These are phyloP conservation scores for Pseudozyma flocculosa DNA, from an alignment of 1,284 basidiomycete genomes.

Conservation along the genomic window DNA sequence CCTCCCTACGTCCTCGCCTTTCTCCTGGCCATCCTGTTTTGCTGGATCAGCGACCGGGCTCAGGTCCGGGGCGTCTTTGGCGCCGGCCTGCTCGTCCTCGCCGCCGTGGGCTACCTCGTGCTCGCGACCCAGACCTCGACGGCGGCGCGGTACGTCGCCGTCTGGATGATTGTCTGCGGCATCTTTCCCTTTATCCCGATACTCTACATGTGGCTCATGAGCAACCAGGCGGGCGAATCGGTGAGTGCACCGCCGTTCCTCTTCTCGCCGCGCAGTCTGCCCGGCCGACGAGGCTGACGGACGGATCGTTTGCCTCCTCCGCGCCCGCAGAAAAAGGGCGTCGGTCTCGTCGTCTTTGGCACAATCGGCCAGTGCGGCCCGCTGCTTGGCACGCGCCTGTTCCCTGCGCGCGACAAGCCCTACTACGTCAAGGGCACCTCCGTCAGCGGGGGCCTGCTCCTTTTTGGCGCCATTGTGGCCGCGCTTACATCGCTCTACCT, in stretches of 20 bases:
- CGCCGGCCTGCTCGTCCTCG: slow-evolving; percentile 32
- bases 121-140: slow-evolving; percentile 33
- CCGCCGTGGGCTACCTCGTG: slow-evolving; percentile 46
- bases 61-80: slow-evolving; percentile 43
- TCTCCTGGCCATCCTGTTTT: slow-evolving; percentile 18
- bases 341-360: slow-evolving; percentile 43
- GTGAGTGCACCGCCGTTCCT: too few relatives aligned
- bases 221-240: slow-evolving; percentile 40
- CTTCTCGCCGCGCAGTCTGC: too few relatives aligned
- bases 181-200: slow-evolving; percentile 50
- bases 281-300: too few relatives aligned
- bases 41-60: slow-evolving; percentile 30
- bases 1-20: slow-evolving; percentile 51
- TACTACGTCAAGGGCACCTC: slow-evolving; percentile 43
- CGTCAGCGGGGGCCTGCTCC: slow-evolving; percentile 29
- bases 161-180: slow-evolving; percentile 40
- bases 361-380: slow-evolving; percentile 48
- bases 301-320: too few relatives aligned
- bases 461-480: slow-evolving; percentile 27
- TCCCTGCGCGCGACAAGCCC: slow-evolving; percentile 33
- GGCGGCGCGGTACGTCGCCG: slow-evolving; percentile 26
- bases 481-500: slow-evolving; percentile 9
- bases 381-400: slow-evolving; percentile 43
- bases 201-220: slow-evolving; percentile 45
- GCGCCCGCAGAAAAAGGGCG: slow-evolving; percentile 20